Conservation (phyloP, 1,284 basidiomycete species). For the Chalciporus sp. region DNA sequence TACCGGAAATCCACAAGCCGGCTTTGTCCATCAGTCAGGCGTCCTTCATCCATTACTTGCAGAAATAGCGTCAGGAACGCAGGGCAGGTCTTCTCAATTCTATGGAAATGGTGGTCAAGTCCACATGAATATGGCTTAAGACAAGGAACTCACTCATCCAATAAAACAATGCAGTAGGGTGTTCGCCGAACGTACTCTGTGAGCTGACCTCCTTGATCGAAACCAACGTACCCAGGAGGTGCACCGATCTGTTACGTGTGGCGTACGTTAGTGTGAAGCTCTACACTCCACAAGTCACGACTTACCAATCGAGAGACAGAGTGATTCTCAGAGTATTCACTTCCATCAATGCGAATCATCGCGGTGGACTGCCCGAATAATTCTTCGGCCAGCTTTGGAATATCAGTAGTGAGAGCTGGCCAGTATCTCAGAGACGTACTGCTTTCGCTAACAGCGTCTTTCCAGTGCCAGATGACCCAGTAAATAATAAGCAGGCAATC, state of each 20-base stretch:
- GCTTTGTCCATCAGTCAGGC: conserved; percentile 14
- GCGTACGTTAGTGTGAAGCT: too few relatives aligned
- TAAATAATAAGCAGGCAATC: conserved; percentile 10
- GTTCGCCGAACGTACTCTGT: conserved; percentile 16
- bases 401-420: neutral
- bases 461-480: conserved; percentile 11
- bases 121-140: too few relatives aligned
- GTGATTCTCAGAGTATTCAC: conserved; percentile 13
- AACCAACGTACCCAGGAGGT: conserved; percentile 15
- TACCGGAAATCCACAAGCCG: conserved; percentile 15
- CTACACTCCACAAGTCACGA: too few relatives aligned
- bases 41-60: conserved; percentile 16
- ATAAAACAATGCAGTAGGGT: conserved; percentile 12
- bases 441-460: conserved; percentile 12
- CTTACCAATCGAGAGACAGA: conserved; percentile 13
- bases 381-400: conserved; percentile 12
- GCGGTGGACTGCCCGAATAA: conserved; percentile 11
- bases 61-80: conserved; percentile 14
- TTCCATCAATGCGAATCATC: conserved; percentile 15
- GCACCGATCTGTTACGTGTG: conserved; percentile 8
- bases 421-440: neutral
- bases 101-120: neutral
- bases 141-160: conserved; percentile 9
- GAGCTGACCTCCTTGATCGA: conserved; percentile 13
- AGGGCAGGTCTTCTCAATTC: conserved; percentile 12